Percentiles rank a stretch among this genome's conserved stretches.
phyloP scores from a whole-genome alignment of 805 yeast genomes.

The Lipomyces kockii region DNA sequence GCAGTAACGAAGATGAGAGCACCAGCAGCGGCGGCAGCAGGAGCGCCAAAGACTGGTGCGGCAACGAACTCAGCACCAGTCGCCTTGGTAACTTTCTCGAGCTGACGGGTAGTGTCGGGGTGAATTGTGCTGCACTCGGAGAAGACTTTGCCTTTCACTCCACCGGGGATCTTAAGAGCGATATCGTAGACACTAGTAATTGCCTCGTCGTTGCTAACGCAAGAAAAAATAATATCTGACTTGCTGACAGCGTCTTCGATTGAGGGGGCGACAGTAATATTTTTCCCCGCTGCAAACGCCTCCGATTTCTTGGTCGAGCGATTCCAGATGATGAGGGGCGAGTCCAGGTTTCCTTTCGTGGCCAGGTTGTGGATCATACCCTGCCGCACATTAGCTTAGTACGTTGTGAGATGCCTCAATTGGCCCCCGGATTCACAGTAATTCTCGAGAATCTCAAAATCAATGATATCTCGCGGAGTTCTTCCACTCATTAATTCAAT shows the following conservation, averaged over 20 bases:
- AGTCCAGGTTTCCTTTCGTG: conserved; percentile 31
- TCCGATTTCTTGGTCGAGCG: conserved; percentile 24
- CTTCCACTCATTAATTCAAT: neutral
- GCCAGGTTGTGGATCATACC: conserved; percentile 36
- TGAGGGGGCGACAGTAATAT: conserved; percentile 20
- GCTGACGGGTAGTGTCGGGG: conserved; percentile 40
- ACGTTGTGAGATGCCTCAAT: neutral
- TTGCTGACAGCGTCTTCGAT: conserved; percentile 32
- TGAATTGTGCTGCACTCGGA: conserved; percentile 42
- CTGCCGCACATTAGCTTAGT: conserved; percentile 10
- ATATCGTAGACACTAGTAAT: conserved; percentile 24
- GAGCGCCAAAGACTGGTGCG: conserved; percentile 43
- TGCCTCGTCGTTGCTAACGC: conserved; percentile 36
- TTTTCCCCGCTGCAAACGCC: conserved; percentile 23
- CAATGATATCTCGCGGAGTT: neutral
- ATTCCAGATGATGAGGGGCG: conserved; percentile 37
- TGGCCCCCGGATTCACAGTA: neutral
- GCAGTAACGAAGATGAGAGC: conserved; percentile 39
- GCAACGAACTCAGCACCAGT: conserved; percentile 40
- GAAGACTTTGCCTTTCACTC: conserved; percentile 37
- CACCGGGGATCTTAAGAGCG: conserved; percentile 30
- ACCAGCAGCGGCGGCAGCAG: conserved; percentile 41
- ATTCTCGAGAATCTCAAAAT: neutral
- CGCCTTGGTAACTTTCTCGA: conserved; percentile 18
- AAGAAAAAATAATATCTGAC: conserved; percentile 37